A percentile compares a stretch with the other conserved stretches of the same genome.
These are phyloP conservation scores for Leccinum variicolor DNA, from an alignment of 768 basidiomycete genomes.

Conservation along the genomic window DNA sequence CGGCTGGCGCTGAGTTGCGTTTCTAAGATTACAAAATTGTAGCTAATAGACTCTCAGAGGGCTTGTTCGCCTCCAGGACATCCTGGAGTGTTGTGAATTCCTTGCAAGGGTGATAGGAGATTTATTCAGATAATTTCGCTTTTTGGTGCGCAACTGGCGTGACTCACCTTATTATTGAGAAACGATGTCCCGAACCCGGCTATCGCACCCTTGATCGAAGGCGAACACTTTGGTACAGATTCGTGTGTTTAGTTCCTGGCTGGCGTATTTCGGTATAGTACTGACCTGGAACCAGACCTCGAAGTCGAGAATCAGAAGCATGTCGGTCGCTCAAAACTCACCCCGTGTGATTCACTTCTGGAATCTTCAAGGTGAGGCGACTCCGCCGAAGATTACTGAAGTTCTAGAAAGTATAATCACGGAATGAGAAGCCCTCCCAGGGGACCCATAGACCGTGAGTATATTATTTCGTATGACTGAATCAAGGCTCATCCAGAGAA, in stretches of 20 bases:
- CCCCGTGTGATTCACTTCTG: neutral
- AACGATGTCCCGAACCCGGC: too few relatives aligned
- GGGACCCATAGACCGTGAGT: neutral
- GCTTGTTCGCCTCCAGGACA: too few relatives aligned
- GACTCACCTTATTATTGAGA: too few relatives aligned
- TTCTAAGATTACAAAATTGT: too few relatives aligned
- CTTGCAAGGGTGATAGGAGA: too few relatives aligned
- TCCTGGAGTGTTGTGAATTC: too few relatives aligned
- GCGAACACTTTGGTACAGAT: neutral
- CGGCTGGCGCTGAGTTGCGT: too few relatives aligned
- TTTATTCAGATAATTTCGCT: too few relatives aligned
- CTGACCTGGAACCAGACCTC: neutral
- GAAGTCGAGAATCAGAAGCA: neutral
- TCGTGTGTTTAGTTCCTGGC: neutral
- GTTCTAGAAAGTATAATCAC: neutral
- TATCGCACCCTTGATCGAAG: too few relatives aligned
- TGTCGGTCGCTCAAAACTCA: neutral
- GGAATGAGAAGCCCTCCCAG: neutral
- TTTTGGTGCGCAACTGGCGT: too few relatives aligned
- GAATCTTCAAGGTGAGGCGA: neutral
- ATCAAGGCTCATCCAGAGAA: neutral
- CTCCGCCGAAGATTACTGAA: too few relatives aligned
- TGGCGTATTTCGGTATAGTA: neutral
- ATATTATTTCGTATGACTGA: neutral
- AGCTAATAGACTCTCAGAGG: too few relatives aligned